These are phyloP conservation scores for Russula lepida DNA, from an alignment of 768 basidiomycete genomes.

Conservation along the genomic window DNA sequence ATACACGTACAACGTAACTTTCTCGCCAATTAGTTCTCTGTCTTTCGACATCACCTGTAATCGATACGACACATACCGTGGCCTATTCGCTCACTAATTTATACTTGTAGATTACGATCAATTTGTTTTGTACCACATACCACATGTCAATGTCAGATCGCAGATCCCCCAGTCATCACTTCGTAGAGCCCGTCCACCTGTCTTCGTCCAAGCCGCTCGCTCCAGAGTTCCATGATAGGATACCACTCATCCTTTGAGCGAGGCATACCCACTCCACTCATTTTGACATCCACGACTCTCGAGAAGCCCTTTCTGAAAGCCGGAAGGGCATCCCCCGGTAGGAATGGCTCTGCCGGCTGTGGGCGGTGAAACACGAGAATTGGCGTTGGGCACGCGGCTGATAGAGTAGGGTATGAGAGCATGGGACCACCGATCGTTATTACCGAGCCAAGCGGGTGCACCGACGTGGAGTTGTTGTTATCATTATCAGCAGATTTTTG, in stretches of 20 bases:
- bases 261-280: conserved; percentile 60
- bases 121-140: no score
- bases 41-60: not conserved
- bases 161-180: conserved; percentile 39
- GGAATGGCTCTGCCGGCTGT: conserved; percentile 36
- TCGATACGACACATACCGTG: not conserved
- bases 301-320: conserved; percentile 57
- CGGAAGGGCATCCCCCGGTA: conserved; percentile 38
- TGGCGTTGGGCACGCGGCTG: conserved; percentile 47
- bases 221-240: conserved; percentile 84
- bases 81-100: not conserved
- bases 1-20: not conserved
- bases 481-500: not conserved
- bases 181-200: conserved; percentile 57
- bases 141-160: conserved; percentile 4
- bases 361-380: conserved; percentile 51
- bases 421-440: conserved; percentile 65
- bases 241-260: conserved; percentile 69
- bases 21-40: not conserved
- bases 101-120: not conserved
- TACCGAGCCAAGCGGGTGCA: conserved; percentile 51
- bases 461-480: conserved; percentile 8
- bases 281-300: conserved; percentile 41
- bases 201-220: conserved; percentile 50
- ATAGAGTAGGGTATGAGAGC: conserved; percentile 65